Evolutionary conservation across 768 basidiomycete genomes (phyloP), one percentile per base, ranked within the genome.

Genomic region (Mycena crocata): DNA sequence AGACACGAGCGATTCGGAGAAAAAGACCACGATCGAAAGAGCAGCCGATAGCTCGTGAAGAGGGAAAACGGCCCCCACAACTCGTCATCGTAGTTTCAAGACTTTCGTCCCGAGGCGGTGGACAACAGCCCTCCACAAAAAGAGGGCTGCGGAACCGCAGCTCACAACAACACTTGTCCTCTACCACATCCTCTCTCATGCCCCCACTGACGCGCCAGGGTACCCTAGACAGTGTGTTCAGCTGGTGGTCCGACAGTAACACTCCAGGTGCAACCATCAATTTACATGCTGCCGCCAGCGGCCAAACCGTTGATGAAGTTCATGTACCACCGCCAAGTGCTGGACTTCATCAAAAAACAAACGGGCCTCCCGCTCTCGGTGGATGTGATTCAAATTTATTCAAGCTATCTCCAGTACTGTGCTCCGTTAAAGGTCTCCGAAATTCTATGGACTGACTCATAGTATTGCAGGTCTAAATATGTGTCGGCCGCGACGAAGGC

Each of bases 241-340:
- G 51, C 51, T 54, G 51, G 51, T 54, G 51, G 51, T 54, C 51
- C 21, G 51, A 54, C 24, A 9, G 30, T 14, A 54, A 54, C 51
- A 21, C 51, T 6, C 26, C 32, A 14, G 51, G 51, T 7, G 15
- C 51, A 8, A 54, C 15, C 13, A 54, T 54, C 28, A 31, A 30
- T n/a, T 24, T 54, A 13, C 51, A 54, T n/a, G 32, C 51, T 9
- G 51, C 21, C n/a, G 10, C 51, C n/a, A n/a, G n/a, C n/a, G n/a
- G n/a, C n/a, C n/a, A 54, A 54, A 32, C 51, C 51, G 7, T 35
- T 54, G n/a, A 54, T 54, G 51, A 31, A 23, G 13, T 15, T 6
- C 13, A 7, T 54, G 30, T 54, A 54, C 31, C 51, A 34, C 14
- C 51, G 51, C 31, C 30, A 32, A n/a, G 40, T 21, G 6, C 21